These are phyloP conservation scores for Flagelloscypha sp. DNA, from an alignment of 768 basidiomycete species.

Conservation along the genomic window DNA sequence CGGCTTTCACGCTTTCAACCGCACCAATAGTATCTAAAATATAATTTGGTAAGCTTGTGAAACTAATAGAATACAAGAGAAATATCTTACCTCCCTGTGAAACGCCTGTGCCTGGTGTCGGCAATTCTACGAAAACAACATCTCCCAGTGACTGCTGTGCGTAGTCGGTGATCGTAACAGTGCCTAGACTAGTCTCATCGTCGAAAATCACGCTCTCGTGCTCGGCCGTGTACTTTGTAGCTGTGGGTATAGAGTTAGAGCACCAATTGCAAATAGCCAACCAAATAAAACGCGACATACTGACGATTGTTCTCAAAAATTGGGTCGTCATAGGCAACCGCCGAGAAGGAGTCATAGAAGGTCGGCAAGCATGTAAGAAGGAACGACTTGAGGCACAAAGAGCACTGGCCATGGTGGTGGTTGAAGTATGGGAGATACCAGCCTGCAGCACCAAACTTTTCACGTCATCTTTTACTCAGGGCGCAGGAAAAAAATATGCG, in stretches of 20 bases:
- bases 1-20: slow-evolving; percentile 94
- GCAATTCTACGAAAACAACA: slow-evolving; percentile 95
- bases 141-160: slow-evolving; percentile 91
- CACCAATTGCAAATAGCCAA: not conserved
- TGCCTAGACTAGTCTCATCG: slow-evolving; percentile 65
- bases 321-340: not conserved
- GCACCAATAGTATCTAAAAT: slow-evolving; percentile 82
- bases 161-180: slow-evolving; percentile 82
- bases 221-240: slow-evolving; percentile 74
- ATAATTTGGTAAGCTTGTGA: not conserved
- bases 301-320: slow-evolving; percentile 46
- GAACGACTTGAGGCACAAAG: no score
- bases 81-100: slow-evolving; percentile 61
- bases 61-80: slow-evolving; percentile 1
- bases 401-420: no score
- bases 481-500: slow-evolving; percentile 3
- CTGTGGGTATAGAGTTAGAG: slow-evolving; percentile 26
- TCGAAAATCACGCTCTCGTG: slow-evolving; percentile 86
- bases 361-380: no score
- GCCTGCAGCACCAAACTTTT: no score
- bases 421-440: no score
- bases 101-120: slow-evolving; percentile 52
- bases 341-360: not conserved
- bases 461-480: no score
- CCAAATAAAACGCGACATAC: slow-evolving; percentile 33